phyloP scores from a whole-genome alignment of 768 basidiomycete species.

The Royoungia palumana region DNA sequence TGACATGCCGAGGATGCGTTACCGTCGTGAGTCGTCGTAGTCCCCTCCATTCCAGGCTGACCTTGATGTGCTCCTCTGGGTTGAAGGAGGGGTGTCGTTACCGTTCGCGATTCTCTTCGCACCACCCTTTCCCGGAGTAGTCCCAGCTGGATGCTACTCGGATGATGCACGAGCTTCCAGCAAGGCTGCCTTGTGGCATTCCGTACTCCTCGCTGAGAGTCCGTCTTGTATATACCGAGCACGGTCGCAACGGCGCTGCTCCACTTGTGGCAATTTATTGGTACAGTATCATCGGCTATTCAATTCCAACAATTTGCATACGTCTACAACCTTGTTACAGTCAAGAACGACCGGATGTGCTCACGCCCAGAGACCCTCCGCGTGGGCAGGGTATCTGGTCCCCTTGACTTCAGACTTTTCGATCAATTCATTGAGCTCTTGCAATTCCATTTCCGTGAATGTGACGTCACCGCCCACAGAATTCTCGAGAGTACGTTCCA shows the following conservation, averaged over 20 bases:
- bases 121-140: not conserved
- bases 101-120: not conserved
- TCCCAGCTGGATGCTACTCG: too few relatives aligned
- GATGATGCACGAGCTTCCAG: not conserved
- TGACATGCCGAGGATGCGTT: not conserved
- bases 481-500: constrained; percentile 44
- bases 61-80: not conserved
- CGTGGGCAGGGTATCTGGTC: constrained; percentile 33
- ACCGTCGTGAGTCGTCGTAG: constrained; percentile 6
- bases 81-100: not conserved
- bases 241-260: not conserved
- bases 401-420: constrained; percentile 37
- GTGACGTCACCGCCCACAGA: constrained; percentile 41
- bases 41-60: not conserved
- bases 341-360: not conserved
- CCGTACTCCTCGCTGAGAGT: not conserved
- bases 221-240: constrained; percentile 13
- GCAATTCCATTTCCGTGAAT: constrained; percentile 39
- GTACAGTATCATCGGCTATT: not conserved
- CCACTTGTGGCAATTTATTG: not conserved
- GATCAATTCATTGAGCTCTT: constrained; percentile 38
- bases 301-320: not conserved
- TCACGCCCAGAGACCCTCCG: constrained; percentile 34
- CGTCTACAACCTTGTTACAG: not conserved
- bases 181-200: not conserved